Conservation (phyloP, 2,329 filamentous ascomycete genomes). For the Seiridium unicorne region DNA sequence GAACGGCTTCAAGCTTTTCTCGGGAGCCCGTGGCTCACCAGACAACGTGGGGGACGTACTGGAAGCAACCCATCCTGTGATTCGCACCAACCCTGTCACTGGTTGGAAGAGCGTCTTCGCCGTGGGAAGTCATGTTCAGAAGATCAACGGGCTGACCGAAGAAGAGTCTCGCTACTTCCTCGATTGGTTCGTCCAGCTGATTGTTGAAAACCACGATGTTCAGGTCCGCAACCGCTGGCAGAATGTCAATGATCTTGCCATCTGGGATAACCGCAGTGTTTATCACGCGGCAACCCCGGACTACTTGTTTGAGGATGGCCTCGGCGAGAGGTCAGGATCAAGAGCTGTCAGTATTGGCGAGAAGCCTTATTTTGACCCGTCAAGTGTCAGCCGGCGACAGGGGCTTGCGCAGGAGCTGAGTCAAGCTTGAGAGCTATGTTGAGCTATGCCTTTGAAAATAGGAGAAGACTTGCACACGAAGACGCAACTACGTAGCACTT, state of each 20-base stretch:
- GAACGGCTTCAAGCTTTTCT: conserved; percentile 45
- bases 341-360: conserved; percentile 53
- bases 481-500: too few relatives aligned
- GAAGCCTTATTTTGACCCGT: conserved; percentile 50
- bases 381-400: not conserved
- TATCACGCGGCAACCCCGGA: conserved; percentile 55
- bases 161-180: conserved; percentile 48
- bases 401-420: not conserved
- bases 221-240: conserved; percentile 48
- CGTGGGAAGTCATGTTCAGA: conserved; percentile 44
- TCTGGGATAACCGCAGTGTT: conserved; percentile 58
- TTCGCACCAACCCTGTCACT: conserved; percentile 57
- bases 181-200: conserved; percentile 48
- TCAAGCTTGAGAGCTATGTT: not conserved
- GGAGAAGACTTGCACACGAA: too few relatives aligned
- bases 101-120: conserved; percentile 57
- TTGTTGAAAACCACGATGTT: conserved; percentile 55
- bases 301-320: conserved; percentile 31
- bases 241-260: conserved; percentile 46
- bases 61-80: conserved; percentile 50
- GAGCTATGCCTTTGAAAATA: not conserved
- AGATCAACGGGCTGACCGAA: conserved; percentile 48
- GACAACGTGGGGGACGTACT: conserved; percentile 48
- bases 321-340: conserved; percentile 47
- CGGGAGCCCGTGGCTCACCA: conserved; percentile 44